Evolutionary conservation across 805 yeast genomes (phyloP).

Genomic region (Wickerhamomyces strasburgensis): DNA sequence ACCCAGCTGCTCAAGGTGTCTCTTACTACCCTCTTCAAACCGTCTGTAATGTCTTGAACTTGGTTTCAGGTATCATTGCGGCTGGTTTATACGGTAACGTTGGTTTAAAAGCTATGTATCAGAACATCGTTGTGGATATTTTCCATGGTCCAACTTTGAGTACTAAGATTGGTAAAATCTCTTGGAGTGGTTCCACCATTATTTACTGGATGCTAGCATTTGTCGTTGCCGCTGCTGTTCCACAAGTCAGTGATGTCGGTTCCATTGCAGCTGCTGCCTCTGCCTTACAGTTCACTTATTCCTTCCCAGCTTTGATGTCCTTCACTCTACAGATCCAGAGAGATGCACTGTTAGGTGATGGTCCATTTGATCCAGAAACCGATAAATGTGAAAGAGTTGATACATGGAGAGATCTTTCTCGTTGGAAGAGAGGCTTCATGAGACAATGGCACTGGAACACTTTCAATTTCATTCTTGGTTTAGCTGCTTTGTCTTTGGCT

Average conservation of each 20-base stretch:
- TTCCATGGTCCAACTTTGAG: slow-evolving; percentile 18
- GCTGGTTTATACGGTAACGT: slow-evolving; percentile 43
- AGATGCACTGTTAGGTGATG: slow-evolving; percentile 17
- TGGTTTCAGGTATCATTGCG: slow-evolving; percentile 38
- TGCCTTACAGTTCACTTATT: slow-evolving; percentile 20
- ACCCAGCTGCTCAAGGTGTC: slow-evolving; percentile 42
- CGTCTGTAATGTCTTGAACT: slow-evolving; percentile 31
- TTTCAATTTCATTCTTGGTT: slow-evolving; percentile 19
- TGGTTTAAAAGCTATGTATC: slow-evolving; percentile 41
- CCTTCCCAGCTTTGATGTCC: slow-evolving; percentile 24
- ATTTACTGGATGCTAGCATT: slow-evolving; percentile 8
- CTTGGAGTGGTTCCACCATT: slow-evolving; percentile 20
- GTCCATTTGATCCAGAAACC: slow-evolving; percentile 12
- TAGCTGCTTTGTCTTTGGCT: slow-evolving; percentile 26
- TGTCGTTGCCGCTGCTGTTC: slow-evolving; percentile 21
- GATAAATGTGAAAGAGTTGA: slow-evolving; percentile 9
- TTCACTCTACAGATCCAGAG: slow-evolving; percentile 20
- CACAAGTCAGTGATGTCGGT: slow-evolving; percentile 22
- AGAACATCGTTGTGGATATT: slow-evolving; percentile 15
- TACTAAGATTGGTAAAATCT: slow-evolving; percentile 20
- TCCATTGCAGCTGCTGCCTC: slow-evolving; percentile 23
- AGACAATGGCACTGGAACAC: slow-evolving; percentile 16
- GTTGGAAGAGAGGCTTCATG: slow-evolving; percentile 20
- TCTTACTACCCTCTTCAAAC: slow-evolving; percentile 32
- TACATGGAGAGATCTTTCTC: slow-evolving; percentile 8